Evolutionary conservation across 2,329 filamentous ascomycete species (phyloP), one percentile per base, ranked within the genome.

Genomic region (Fusarium napiforme): DNA sequence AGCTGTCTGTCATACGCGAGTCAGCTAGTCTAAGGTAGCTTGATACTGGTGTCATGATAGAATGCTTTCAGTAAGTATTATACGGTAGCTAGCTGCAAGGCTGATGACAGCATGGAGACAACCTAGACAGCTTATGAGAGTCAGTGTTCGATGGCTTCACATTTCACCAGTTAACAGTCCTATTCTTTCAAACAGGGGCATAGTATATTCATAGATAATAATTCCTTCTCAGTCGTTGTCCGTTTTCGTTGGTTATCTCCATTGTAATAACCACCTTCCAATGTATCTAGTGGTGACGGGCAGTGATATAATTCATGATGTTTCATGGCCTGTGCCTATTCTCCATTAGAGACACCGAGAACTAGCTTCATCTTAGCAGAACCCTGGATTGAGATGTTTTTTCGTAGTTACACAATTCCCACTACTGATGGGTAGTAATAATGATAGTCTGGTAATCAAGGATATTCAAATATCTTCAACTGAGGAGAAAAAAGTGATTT

Each of bases 91-190:
- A 55, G 58, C 39, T 42, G 18, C 36, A 50, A 52, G 34, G 47
- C 58, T 60, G 50, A 67, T 67, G 64, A 67, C 39, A 32, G 52
- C 43, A 66, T 66, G 15, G 49, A 26, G 42, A 43, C n/a, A 39
- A 23, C 36, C 47, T 40, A 26, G 23, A 43, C n/a, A 39, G 30
- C 36, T 59, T 40, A 30, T 28, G 18, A 23, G 21, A 23, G 39
- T 11, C 32, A 16, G 16, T 57, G 12, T 26, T 56, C 8, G 40
- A 45, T 19, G n/a, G 12, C 19, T 34, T 52, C 19, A 30, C 26
- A 37, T 52, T 19, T 32, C 19, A 14, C 42, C 47, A 30, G 28
- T 26, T 21, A 21, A 32, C 12, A 21, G 14, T 28, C 21, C 19
- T 18, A 42, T 19, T 16, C 34, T 16, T 34, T 40, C 9, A 49